These are phyloP conservation scores for Lasiosphaeria miniovina DNA, from an alignment of 495 filamentous ascomycete genomes.

Conservation along the genomic window DNA sequence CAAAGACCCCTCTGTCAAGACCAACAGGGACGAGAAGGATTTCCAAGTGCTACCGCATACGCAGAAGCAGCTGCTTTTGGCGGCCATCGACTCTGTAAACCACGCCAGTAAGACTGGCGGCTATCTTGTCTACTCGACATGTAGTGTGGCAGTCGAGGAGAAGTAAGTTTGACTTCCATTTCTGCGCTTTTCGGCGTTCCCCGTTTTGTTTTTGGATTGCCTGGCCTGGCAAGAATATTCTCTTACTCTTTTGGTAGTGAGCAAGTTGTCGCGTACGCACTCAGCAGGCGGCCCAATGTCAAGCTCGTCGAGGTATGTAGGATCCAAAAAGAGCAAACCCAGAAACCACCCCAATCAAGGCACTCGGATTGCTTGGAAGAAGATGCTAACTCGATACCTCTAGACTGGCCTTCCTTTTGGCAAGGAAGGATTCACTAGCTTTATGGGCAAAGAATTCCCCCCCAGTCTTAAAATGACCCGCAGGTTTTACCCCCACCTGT, in stretches of 20 bases:
- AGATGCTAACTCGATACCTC: slow-evolving; percentile 9
- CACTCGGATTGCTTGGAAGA: not conserved
- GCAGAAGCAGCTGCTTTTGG: slow-evolving; percentile 89
- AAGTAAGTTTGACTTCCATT: slow-evolving; percentile 24
- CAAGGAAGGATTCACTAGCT: slow-evolving; percentile 82
- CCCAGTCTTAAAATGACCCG: slow-evolving; percentile 79
- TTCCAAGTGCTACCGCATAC: slow-evolving; percentile 88
- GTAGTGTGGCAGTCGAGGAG: slow-evolving; percentile 40
- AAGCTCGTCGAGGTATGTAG: slow-evolving; percentile 68
- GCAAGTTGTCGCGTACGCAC: slow-evolving; percentile 86
- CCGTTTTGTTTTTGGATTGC: slow-evolving; percentile 34
- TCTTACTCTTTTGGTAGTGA: slow-evolving; percentile 90
- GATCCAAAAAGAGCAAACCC: not conserved
- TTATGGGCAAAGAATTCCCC: slow-evolving; percentile 86
- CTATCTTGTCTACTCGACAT: slow-evolving; percentile 93
- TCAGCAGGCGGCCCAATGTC: slow-evolving; percentile 87
- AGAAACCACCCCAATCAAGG: not conserved
- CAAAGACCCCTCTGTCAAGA: slow-evolving; percentile 94
- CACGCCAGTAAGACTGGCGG: slow-evolving; percentile 72
- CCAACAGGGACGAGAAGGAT: slow-evolving; percentile 91
- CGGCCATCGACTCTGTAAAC: slow-evolving; percentile 87
- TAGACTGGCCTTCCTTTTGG: slow-evolving; percentile 86
- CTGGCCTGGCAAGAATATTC: slow-evolving; percentile 56
- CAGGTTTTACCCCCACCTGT: slow-evolving; percentile 89
- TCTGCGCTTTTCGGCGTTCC: too few species aligned